These are phyloP conservation scores for Cucumis cinereus DNA, from an alignment of 306 rosid species.

Conservation along the genomic window DNA sequence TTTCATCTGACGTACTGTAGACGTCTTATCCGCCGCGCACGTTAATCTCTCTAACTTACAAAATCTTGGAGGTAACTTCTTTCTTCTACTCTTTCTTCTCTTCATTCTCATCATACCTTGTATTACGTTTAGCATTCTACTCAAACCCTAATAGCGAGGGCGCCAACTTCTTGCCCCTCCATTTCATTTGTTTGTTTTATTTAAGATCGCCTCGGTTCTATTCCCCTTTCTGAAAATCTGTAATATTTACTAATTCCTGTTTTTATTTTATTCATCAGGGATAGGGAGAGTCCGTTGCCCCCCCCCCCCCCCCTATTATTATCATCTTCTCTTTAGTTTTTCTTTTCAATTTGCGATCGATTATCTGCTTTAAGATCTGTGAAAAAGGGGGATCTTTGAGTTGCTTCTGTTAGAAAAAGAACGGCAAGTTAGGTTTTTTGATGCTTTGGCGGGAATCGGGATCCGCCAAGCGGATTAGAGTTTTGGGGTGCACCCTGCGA, in stretches of 20 bases:
- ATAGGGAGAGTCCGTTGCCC: constrained; percentile 17
- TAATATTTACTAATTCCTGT: background rate
- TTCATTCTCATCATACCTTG: background rate
- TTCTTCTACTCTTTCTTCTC: background rate
- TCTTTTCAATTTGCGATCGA: background rate
- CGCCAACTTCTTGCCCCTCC: background rate
- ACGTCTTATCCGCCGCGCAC: constrained; percentile 20
- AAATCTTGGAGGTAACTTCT: constrained; percentile 17
- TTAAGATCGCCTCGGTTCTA: background rate
- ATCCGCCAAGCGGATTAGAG: constrained; percentile 29
- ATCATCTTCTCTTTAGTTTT: background rate
- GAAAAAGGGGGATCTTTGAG: constrained; percentile 8
- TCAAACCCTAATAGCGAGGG: constrained; percentile 28
- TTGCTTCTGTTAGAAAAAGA: constrained; percentile 10
- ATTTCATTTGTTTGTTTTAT: background rate
- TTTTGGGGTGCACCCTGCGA: constrained; percentile 29
- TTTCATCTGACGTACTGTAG: constrained; percentile 13
- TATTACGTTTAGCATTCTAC: background rate
- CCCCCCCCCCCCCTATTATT: background rate
- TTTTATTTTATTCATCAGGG: constrained; percentile 20
- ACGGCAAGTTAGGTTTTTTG: constrained; percentile 43
- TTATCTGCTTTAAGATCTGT: constrained; percentile 17
- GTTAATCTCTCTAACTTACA: constrained; percentile 22
- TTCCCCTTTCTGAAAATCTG: constrained; percentile 4
- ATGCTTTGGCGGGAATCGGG: constrained; percentile 45